Base-by-base conservation (phyloP, 371 early-diverging fungal species). In the Batrachochytrium dendrobatidis region DNA sequence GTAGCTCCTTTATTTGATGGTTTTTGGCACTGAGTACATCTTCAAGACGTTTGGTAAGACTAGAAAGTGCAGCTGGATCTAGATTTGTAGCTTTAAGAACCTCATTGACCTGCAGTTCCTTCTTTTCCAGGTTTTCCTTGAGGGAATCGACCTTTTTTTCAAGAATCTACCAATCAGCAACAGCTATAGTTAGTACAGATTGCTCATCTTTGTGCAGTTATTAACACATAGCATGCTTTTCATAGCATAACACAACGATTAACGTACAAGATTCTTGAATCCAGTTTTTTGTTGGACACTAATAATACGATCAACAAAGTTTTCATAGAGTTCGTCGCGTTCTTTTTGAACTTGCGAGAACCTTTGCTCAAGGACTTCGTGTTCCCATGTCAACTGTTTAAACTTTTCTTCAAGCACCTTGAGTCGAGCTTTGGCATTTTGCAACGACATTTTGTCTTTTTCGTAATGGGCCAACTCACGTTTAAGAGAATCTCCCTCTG, bases 251-350 rank as follows among this genome's bases (percentile, higher is more conserved):
- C 39, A 20, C 39, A 39, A 39, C 15, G 22, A 17, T 20, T 26
- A 2, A 48, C 59, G 22, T 33, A 81, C 79, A 60, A 78, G 51
- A 60, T 78, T 82, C 64, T 82, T 82, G 67, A 82, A 77, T 8
- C 77, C 80, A 39, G 80, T 68, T 69, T 80, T 80, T 60, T 82
- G 80, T 66, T 82, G 82, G 56, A 78, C 80, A 35, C 74, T 72
- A 25, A 78, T 70, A 33, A 78, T 74, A 43, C 75, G 45, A 34
- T 79, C 73, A n/a, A 75, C 72, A 67, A 82, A 82, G 33, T 76
- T 66, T 44, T 75, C 75, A 55, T 80, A 78, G 55, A 82, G 59
- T 56, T 75, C 80, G 52, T 77, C 77, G 53, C 79, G 54, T 65
- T 82, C 82, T 59, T 77, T 76, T 53, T 78, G 66, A 10, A 76